These are phyloP conservation scores for Paramarasmius palmivorus DNA, from an alignment of 1,284 basidiomycete genomes.

Conservation along the genomic window DNA sequence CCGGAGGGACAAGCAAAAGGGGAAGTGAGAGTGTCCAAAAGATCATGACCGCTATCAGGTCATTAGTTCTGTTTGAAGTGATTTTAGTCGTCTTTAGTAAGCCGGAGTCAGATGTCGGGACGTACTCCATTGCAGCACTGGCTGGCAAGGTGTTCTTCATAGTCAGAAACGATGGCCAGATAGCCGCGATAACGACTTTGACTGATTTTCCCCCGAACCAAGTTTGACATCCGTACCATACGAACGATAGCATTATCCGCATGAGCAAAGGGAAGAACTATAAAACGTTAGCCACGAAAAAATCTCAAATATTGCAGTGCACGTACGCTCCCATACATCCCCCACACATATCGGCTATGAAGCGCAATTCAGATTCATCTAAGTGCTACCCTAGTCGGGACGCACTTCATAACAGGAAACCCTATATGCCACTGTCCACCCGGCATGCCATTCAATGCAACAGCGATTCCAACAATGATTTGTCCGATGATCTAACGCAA, in stretches of 20 bases:
- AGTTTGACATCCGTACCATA: slow-evolving; percentile 29
- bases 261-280: slow-evolving; percentile 27
- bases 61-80: not conserved
- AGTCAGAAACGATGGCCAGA: slow-evolving; percentile 29
- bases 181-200: slow-evolving; percentile 33
- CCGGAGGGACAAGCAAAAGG: slow-evolving; percentile 24
- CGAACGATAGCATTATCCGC: slow-evolving; percentile 31
- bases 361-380: slow-evolving; percentile 21
- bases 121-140: slow-evolving; percentile 28
- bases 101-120: too few species aligned
- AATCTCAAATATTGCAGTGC: not conserved
- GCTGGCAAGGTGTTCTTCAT: slow-evolving; percentile 31
- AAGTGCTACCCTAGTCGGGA: too few species aligned
- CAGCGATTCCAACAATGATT: slow-evolving; percentile 21
- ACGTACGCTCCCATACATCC: slow-evolving; percentile 21
- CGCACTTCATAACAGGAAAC: slow-evolving; percentile 16
- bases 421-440: slow-evolving; percentile 32
- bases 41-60: slow-evolving; percentile 26
- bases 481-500: not conserved
- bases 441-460: slow-evolving; percentile 28
- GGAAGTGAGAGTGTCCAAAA: slow-evolving; percentile 27
- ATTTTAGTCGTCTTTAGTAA: too few species aligned
- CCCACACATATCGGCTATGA: slow-evolving; percentile 29
- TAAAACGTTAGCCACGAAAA: slow-evolving; percentile 21
- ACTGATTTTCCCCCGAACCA: slow-evolving; percentile 34